These are phyloP conservation scores for Plenodomus tracheiphilus DNA, from an alignment of 2,329 filamentous ascomycete species.

Conservation along the genomic window DNA sequence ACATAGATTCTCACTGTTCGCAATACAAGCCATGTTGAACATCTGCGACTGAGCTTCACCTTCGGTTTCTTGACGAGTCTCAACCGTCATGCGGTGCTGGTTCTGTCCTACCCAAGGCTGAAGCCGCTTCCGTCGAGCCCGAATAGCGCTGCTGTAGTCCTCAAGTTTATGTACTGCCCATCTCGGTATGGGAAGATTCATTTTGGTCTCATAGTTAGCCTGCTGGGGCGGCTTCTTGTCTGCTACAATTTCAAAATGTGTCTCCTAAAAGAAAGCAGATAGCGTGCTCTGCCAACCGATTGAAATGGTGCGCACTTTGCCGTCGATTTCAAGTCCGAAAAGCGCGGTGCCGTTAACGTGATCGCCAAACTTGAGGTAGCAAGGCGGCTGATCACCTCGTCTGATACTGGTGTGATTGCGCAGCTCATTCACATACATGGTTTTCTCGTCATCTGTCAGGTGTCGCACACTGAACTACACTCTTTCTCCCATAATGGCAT, in stretches of 20 bases:
- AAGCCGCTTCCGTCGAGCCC: constrained; percentile 18
- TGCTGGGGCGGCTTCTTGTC: constrained; percentile 2
- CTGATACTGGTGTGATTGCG: constrained; percentile 17
- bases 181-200: background rate
- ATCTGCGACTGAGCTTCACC: background rate
- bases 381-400: constrained; percentile 23
- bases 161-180: constrained; percentile 9
- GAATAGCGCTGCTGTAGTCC: constrained; percentile 1
- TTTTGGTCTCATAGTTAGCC: background rate
- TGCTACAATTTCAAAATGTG: constrained; percentile 6
- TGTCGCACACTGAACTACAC: constrained; percentile 9
- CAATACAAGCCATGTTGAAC: background rate
- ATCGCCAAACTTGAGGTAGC: constrained; percentile 16
- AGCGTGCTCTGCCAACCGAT: constrained; percentile 21
- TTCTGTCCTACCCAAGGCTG: constrained; percentile 14
- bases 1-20: background rate
- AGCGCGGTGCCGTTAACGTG: constrained; percentile 20
- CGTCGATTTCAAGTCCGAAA: constrained; percentile 16
- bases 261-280: constrained; percentile 19
- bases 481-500: constrained; percentile 18
- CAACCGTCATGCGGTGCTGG: constrained; percentile 15
- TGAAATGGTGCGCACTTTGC: constrained; percentile 15
- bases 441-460: constrained; percentile 6
- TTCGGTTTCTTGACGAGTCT: constrained; percentile 16
- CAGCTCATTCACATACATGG: constrained; percentile 9